phyloP scores from a whole-genome alignment of 2,329 filamentous ascomycete genomes.

The Fusarium sp. region DNA sequence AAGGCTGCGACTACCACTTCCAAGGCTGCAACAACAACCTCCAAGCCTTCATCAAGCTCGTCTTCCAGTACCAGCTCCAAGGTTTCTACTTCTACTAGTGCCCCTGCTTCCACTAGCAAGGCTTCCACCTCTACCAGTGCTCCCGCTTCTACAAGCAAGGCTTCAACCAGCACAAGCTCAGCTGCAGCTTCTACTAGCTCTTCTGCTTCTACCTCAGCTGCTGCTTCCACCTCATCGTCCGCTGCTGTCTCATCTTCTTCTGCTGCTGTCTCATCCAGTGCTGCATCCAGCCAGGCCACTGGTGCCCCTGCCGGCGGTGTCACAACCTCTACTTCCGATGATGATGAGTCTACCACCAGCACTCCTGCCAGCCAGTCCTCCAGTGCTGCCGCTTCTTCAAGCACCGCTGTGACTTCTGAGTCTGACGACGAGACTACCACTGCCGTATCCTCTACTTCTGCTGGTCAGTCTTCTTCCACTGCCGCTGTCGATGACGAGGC shows the following conservation, averaged over 20 bases:
- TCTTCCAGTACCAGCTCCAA: neutral
- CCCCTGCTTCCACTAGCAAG: neutral
- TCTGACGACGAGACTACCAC: neutral
- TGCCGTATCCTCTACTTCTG: neutral
- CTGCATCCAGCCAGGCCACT: neutral
- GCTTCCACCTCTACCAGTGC: neutral
- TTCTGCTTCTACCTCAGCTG: neutral
- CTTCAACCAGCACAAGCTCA: neutral
- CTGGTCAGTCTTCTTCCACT: neutral
- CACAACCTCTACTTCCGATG: neutral
- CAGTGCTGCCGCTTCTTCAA: neutral
- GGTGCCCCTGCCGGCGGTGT: neutral
- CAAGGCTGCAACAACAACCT: neutral
- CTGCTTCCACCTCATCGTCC: neutral
- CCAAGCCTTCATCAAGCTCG: neutral
- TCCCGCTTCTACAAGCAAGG: neutral
- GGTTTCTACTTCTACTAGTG: neutral
- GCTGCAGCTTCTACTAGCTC: neutral
- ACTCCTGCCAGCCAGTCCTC: neutral
- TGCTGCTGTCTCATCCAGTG: neutral
- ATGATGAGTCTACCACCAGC: neutral
- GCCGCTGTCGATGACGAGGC: neutral
- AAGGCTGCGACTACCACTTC: neutral
- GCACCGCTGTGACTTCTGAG: neutral
- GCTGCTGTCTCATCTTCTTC: neutral